Conservation (phyloP, 75 land plant species). For the Chamaecyparis obtusa region DNA sequence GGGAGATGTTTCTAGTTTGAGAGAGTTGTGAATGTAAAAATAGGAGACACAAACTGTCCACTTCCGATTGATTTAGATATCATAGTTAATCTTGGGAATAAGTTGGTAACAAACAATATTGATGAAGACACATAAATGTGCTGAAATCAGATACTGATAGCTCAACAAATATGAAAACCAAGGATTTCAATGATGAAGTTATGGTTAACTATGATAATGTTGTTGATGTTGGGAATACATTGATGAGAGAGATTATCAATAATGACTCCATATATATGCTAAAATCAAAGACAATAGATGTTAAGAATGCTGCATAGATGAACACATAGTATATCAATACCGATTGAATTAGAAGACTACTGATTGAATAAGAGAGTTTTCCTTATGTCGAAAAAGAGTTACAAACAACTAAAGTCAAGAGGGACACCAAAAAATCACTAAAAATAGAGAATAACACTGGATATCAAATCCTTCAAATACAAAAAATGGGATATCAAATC, state of each 20-base stretch:
- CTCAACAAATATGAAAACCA: not conserved
- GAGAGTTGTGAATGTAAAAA: too few relatives aligned
- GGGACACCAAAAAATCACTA: too few relatives aligned
- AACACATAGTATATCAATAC: not conserved
- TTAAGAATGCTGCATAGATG: not conserved
- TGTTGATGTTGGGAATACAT: not conserved
- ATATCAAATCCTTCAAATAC: too few relatives aligned
- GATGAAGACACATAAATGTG: not conserved
- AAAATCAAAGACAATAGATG: not conserved
- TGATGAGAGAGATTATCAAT: not conserved
- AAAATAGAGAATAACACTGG: not conserved
- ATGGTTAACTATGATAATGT: not conserved
- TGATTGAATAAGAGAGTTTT: not conserved
- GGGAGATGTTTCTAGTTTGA: too few relatives aligned
- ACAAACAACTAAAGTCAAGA: not conserved
- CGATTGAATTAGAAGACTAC: too few relatives aligned
- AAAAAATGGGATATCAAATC: too few relatives aligned
- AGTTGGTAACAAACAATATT: not conserved
- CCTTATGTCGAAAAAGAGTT: not conserved
- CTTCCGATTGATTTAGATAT: not conserved
- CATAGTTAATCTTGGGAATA: not conserved
- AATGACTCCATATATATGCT: not conserved
- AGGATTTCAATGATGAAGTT: not conserved
- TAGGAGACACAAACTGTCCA: too few relatives aligned
- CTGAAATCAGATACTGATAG: not conserved